Evolutionary conservation across 2,329 filamentous ascomycete species (phyloP), one percentile per base, ranked within the genome.

Genomic region (Sporothrix luriei): DNA sequence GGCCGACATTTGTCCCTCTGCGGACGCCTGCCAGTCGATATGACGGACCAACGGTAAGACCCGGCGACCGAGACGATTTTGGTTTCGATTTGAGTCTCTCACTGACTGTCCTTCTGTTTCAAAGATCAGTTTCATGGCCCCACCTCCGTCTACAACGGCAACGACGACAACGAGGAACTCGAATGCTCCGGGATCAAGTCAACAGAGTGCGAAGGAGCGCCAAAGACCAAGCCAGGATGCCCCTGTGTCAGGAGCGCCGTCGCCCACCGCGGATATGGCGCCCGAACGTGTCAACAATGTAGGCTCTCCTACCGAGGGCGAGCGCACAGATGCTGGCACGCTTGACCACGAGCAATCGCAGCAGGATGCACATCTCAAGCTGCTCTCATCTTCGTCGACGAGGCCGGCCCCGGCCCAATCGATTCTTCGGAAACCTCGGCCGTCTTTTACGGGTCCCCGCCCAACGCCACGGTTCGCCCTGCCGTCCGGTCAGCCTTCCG

Each of bases 401-500:
- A 82, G 82, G 69, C 80, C 82, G 9, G 81, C 83, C 4, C 84
- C 82, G 48, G 75, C 82, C 3, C 85, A 87, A 73, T 86, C 87
- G 0, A 89, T 89, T 68, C 75, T 89, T 70, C 88, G 88, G 76
- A 89, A 88, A 76, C 78, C 82, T 57, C 82, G 84, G 74, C 66
- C 70, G 13, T 72, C 69, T 2, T 33, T 69, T 24, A 82, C 81
- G 19, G 84, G 85, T 5, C 83, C 85, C 14, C 82, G 84, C 24
- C 86, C 85, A n/a, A 88, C 85, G 10, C 86, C 87, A 68, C 84
- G 86, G n/a, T 88, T 89, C 73, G 82, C 84, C 9, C 85, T 85
- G 19, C 86, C 86, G 1, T 82, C 82, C 43, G 61, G 52, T 4
- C 19, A 62, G 29, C 81, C 80, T 40, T 84, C 84, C 43, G 81